phyloP scores from a whole-genome alignment of 371 early-diverging fungal genomes.

The Encephalitozoon romaleae region DNA sequence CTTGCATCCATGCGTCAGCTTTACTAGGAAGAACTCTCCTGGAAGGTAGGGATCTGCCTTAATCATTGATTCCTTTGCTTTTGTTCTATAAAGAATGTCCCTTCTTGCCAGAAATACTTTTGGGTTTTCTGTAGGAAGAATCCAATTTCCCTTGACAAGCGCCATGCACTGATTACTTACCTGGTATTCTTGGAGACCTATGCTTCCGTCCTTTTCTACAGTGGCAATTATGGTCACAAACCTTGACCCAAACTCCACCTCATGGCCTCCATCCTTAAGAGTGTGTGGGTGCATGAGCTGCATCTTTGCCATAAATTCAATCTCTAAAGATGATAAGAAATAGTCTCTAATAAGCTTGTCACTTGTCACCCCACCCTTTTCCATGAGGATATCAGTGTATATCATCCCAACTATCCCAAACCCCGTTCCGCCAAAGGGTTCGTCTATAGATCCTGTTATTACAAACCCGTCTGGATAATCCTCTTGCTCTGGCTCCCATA shows the following conservation, averaged over 20 bases:
- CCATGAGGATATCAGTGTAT: conserved; percentile 80
- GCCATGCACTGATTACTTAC: conserved; percentile 79
- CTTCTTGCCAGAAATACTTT: conserved; percentile 73
- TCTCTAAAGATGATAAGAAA: conserved; percentile 82
- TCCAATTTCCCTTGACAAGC: conserved; percentile 76
- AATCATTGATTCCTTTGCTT: conserved; percentile 14
- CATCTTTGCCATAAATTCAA: conserved; percentile 75
- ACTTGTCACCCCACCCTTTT: conserved; percentile 71
- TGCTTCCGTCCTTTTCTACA: conserved; percentile 65
- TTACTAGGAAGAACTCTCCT: conserved; percentile 45
- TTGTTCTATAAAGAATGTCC: conserved; percentile 60
- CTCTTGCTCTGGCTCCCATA: conserved; percentile 83
- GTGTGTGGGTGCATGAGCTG: conserved; percentile 68
- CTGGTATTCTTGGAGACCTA: conserved; percentile 78
- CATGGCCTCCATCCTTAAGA: conserved; percentile 60
- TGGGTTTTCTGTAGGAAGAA: conserved; percentile 78
- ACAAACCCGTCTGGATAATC: conserved; percentile 72
- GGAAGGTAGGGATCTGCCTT: conserved; percentile 43
- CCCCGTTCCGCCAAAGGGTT: conserved; percentile 67
- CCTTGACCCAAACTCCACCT: conserved; percentile 73
- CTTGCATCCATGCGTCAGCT: conserved; percentile 40
- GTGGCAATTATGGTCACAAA: conserved; percentile 64
- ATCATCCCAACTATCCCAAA: conserved; percentile 75
- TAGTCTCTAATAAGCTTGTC: conserved; percentile 77
- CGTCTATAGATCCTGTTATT: conserved; percentile 63